Base-by-base conservation (phyloP, 257 asterid genomes). In the Thymus mandschuricus region DNA sequence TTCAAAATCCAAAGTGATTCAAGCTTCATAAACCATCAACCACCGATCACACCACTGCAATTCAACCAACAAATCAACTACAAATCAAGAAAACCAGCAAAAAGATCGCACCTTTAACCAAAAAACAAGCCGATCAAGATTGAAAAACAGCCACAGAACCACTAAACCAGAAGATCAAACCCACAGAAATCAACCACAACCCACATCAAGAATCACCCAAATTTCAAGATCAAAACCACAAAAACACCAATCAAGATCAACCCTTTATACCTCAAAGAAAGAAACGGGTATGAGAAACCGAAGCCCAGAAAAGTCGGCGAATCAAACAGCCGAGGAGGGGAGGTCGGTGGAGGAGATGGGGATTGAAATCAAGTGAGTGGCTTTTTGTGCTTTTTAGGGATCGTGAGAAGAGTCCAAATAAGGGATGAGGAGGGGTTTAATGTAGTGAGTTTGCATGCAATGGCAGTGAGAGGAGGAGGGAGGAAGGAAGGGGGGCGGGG, bases 401-500 rank as follows among this genome's bases (percentile, higher is more conserved):
- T 49, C 58, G 29, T 50, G 74, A 64, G 48, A 38, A 59, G 8
- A 51, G 66, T 67, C 79, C 80, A 81, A 75, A 75, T 73, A 43
- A 54, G 69, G 67, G 49, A 27, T 31, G 21, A 63, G 64, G 57
- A 1, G 21, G 69, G 64, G 63, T 21, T 21, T 38, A 38, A 38
- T 56, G 38, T 64, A 15, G 70, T 10, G 40, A 45, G 76, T 63
- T 72, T 75, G 86, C 83, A 78, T 81, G 81, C 82, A 75, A 75
- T 40, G 55, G 71, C 27, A 60, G 60, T 61, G 76, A 29, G 5
- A 15, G 41, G 8, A 33, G 2, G 66, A 79, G 33, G 77, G 33
- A 4, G 41, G 41, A 55, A 43, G 77, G 70, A 10, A 10, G 75
- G 67, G 72, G 58, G 28, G 28, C 5, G 50, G 13, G 50, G 27